Base-by-base conservation (phyloP, 73 alveolate species). In the Tetrahymena borealis region DNA sequence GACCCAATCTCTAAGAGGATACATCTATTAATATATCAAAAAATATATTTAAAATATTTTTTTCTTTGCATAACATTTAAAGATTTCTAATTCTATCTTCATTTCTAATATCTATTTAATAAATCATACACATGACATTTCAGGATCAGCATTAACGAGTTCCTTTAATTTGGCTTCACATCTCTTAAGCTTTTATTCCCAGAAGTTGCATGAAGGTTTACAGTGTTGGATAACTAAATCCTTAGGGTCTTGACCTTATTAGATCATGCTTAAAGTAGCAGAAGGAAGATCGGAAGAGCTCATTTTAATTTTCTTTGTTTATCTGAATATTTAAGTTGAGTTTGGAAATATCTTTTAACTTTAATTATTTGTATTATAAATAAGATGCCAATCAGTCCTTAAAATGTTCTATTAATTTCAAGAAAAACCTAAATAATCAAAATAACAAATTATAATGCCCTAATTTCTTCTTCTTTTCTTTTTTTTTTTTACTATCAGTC, bases 1-100 rank as follows among this genome's bases (percentile, higher is more conserved):
- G 28, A 60, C 85, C 85, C 85, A 60, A 60, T 60, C 85, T 60
- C 85, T 60, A 60, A 60, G 85, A 60, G 85, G 85, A 60, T 60
- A 60, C 85, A 60, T 60, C 85, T 60, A 60, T 15, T 60, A 24
- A 24, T 15, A 18, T 60, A 60, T 60, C 9, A 18, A 60, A n/a
- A n/a, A n/a, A n/a, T n/a, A n/a, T n/a, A n/a, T n/a, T n/a, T n/a
- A n/a, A n/a, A n/a, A n/a, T n/a, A n/a, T n/a, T n/a, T n/a, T n/a
- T n/a, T n/a, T n/a, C n/a, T n/a, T n/a, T n/a, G n/a, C n/a, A n/a
- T n/a, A n/a, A n/a, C n/a, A n/a, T n/a, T n/a, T n/a, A n/a, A n/a
- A n/a, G n/a, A n/a, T n/a, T n/a, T n/a, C n/a, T n/a, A n/a, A n/a
- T n/a, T n/a, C n/a, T n/a, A n/a, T n/a, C n/a, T n/a, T n/a, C 11